Percentiles rank a stretch among this genome's conserved stretches.
These are phyloP conservation scores for Suillus lakei DNA, from an alignment of 768 basidiomycete species.

Conservation along the genomic window DNA sequence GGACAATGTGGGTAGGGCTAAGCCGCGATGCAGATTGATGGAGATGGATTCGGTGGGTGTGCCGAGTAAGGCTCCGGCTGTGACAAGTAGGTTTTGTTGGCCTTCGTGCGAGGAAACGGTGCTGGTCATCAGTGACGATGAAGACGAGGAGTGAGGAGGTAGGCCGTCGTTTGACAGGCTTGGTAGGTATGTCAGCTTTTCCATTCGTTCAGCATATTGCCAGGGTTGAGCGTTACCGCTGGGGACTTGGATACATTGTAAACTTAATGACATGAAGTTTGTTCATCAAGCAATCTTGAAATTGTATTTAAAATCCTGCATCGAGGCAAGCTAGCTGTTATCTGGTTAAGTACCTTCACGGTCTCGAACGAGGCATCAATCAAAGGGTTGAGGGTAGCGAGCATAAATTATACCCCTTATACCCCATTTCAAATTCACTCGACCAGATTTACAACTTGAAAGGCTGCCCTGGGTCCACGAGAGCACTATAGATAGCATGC, in stretches of 20 bases:
- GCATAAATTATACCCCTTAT: neutral
- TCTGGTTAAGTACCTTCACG: neutral
- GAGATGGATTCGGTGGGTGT: conserved; percentile 10
- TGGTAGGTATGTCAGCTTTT: conserved; percentile 14
- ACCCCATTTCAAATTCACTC: neutral
- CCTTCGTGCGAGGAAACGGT: conserved; percentile 47
- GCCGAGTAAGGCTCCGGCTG: neutral
- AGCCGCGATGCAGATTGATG: conserved; percentile 14
- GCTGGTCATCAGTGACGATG: conserved; percentile 56
- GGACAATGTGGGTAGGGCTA: conserved; percentile 4
- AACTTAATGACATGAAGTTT: neutral
- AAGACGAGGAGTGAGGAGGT: conserved; percentile 37
- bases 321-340: neutral
- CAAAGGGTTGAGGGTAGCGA: neutral
- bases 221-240: neutral
- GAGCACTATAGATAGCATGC: neutral
- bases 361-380: neutral
- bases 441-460: neutral
- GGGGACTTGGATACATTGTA: conserved; percentile 3
- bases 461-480: neutral
- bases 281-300: neutral
- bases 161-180: neutral
- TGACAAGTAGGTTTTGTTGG: conserved; percentile 38
- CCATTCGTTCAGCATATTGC: neutral
- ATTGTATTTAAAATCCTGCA: neutral